A percentile compares a stretch with the other conserved stretches of the same genome.
Evolutionary conservation across 192 early-diverging fungal species (phyloP).

Genomic region (Backusella circina): DNA sequence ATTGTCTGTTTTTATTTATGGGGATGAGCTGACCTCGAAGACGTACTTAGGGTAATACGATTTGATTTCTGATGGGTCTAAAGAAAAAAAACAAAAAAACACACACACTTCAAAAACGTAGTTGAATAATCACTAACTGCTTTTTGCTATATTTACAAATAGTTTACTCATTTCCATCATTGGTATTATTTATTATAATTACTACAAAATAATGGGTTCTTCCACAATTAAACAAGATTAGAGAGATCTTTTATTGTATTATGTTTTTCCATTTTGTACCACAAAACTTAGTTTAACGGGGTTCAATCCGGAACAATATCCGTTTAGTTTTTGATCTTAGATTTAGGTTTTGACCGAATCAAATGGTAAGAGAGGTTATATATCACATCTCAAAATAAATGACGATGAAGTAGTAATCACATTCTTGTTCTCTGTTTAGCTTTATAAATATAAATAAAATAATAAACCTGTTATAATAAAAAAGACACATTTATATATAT

Average conservation of each 20-base stretch:
- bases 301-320: not conserved
- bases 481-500: not conserved
- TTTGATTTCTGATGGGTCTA: not conserved
- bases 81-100: not conserved
- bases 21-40: constrained; percentile 62
- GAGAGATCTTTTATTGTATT: not conserved
- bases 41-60: constrained; percentile 58
- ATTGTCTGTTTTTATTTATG: constrained; percentile 64
- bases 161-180: constrained; percentile 32
- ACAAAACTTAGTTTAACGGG: not conserved
- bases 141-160: not conserved
- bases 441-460: not conserved
- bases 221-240: not conserved
- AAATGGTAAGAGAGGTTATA: not conserved
- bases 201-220: constrained; percentile 16
- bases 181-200: constrained; percentile 46
- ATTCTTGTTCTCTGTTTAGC: not conserved
- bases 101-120: not conserved
- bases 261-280: not conserved
- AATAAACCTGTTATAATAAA: not conserved
- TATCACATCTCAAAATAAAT: not conserved
- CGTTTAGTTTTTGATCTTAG: not conserved
- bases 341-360: constrained; percentile 1
- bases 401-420: constrained; percentile 4
- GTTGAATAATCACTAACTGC: not conserved